phyloP scores from a whole-genome alignment of 257 asterid species.

The Vinca minor region DNA sequence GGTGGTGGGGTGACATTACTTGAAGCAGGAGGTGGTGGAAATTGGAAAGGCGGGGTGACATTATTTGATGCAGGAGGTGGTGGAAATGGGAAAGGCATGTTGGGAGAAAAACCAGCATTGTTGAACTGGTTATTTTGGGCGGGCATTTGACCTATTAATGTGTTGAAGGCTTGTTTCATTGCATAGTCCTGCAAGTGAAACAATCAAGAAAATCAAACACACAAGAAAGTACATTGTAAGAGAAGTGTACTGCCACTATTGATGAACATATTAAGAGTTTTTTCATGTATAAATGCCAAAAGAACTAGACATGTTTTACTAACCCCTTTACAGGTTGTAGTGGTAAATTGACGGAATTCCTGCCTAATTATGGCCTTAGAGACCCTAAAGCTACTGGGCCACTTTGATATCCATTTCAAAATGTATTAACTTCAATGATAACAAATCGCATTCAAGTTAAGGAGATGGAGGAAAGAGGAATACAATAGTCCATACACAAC shows the following conservation, averaged over 20 bases:
- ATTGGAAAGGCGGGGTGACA: no score
- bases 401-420: neutral
- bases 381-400: neutral
- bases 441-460: neutral
- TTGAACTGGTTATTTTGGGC: slow-evolving; percentile 63
- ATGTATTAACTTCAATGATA: neutral
- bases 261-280: neutral
- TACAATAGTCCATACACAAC: neutral
- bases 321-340: no score
- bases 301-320: neutral
- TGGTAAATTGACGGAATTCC: no score
- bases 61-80: slow-evolving; percentile 42
- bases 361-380: no score
- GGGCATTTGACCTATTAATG: slow-evolving; percentile 73
- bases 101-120: slow-evolving; percentile 49
- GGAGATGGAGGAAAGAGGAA: neutral
- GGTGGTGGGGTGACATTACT: slow-evolving; percentile 28
- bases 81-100: slow-evolving; percentile 75
- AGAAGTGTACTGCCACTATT: neutral
- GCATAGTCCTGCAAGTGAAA: slow-evolving; percentile 66
- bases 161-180: slow-evolving; percentile 93
- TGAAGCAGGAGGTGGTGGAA: no score
- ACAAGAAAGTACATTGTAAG: neutral
- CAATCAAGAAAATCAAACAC: slow-evolving; percentile 6
- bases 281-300: slow-evolving; percentile 1